Evolutionary conservation across 805 yeast species (phyloP), one percentile per base, ranked within the genome.

Genomic region (Lipomyces kockii): DNA sequence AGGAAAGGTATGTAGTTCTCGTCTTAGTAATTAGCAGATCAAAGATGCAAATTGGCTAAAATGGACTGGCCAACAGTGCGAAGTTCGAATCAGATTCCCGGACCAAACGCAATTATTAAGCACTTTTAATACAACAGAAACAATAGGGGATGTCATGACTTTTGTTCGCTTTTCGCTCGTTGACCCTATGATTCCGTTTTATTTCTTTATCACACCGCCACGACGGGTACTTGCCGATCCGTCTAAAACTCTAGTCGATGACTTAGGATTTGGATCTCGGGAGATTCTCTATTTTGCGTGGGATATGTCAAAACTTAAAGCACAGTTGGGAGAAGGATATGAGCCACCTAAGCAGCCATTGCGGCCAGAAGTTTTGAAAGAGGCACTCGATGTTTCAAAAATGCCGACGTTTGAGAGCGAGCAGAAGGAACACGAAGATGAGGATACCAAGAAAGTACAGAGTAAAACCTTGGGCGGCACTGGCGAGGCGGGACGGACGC

Each of bases 71-170:
- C 29, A 32, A 54, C 17, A 76, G 59, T 82, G 86, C 61, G 74
- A 79, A 7, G 74, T 88, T 1, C 79, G 91, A 64, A 72, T 88
- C 11, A 80, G 84, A 62, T 84, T 89, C 66, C 90, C 91, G 0
- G 90, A 88, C 75, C 81, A 82, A 63, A 80, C 82, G 2, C 79
- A 79, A 27, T 74, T 88, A 1, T 87, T 88, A 70, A 79, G 85
- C 20, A 80, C 78, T n/a, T 83, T 88, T 70, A 73, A 74, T 11
- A 81, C 86, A 6, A 71, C 73, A 0, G 86, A 86, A 60, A 81
- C 84, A 0, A 77, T 82, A 4, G 74, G 75, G 27, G 75, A 73
- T 9, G 73, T 83, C 7, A 74, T 78, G 60, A 69, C 73, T 6
- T 75, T 76, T 58, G 81, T 81, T 34, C 66, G 69, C n/a, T 62